A percentile compares a stretch with the other conserved stretches of the same genome.
These are phyloP conservation scores for Plasmodium coatneyi DNA, from an alignment of 169 alveolate genomes.

Conservation along the genomic window DNA sequence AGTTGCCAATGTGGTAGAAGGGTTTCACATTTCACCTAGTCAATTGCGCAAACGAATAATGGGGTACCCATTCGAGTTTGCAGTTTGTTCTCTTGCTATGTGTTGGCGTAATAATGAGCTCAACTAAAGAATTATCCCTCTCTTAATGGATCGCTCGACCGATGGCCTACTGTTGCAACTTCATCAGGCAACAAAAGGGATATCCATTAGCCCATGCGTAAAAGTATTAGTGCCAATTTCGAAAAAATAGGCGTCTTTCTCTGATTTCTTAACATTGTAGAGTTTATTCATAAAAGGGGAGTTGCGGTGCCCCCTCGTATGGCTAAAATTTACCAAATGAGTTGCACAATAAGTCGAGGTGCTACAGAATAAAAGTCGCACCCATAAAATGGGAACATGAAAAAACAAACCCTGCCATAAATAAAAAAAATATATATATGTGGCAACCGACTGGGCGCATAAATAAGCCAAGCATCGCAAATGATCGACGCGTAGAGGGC, in stretches of 20 bases:
- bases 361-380: not conserved
- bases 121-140: not conserved
- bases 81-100: not conserved
- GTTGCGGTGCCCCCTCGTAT: not conserved
- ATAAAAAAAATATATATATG: not conserved
- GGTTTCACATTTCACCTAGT: not conserved
- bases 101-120: not conserved
- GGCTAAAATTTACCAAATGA: not conserved
- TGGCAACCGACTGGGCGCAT: not conserved
- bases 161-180: not conserved
- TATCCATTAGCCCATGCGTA: not conserved
- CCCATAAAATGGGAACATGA: not conserved
- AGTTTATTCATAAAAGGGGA: not conserved
- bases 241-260: not conserved
- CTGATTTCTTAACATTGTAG: not conserved
- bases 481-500: not conserved
- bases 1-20: not conserved
- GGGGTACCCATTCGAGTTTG: not conserved
- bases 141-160: not conserved
- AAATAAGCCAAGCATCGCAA: not conserved
- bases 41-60: not conserved
- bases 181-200: not conserved
- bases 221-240: not conserved
- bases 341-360: not conserved
- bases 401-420: not conserved